Base-by-base conservation (phyloP, 768 basidiomycete genomes). In the Amanita thiersii region DNA sequence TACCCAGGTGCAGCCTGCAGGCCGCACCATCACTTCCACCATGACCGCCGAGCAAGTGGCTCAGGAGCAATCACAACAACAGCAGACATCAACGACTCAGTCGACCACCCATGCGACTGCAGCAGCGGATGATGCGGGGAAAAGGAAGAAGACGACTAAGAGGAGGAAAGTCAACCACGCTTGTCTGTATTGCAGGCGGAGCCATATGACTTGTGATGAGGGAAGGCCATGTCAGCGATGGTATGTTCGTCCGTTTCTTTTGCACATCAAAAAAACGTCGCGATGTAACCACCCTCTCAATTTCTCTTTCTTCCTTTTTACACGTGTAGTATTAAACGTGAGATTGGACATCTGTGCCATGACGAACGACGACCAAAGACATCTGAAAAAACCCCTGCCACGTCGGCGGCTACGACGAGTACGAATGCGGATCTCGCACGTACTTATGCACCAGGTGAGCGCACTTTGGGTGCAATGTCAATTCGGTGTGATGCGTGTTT, bases 291-390 rank as follows among this genome's bases (percentile, higher is more conserved):
- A 21, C 15, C 45, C 45, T 17, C 33, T 18, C 53, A 26, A n/a
- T 32, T 47, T 45, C 42, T 44, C n/a, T 39, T 21, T 35, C 46
- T 31, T 18, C 32, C 47, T 50, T 42, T 33, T 35, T 26, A 18
- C 43, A 37, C 31, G 46, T 21, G 37, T 52, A 93, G 92, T 54
- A 89, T 97, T 53, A 97, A 97, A 60, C 80, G 94, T 28, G 93
- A 97, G 60, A 97, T 97, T 47, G 88, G 90, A 0, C 90, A 96
- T 64, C 69, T 94, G 10, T 96, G 92, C 54, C 86, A 89, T 51
- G 93, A 94, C 58, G 90, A 93, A 55, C 76, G 76, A 44, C 70
- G 79, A 36, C 69, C 71, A 1, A 79, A 77, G 53, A 58, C 55
- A 12, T 48, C 54, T 31, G 70, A 70, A 6, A 79, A 78, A 46